Evolutionary conservation across 2,329 filamentous ascomycete species (phyloP), one percentile per base, ranked within the genome.

Genomic region (Trichoderma atrobrunneum): DNA sequence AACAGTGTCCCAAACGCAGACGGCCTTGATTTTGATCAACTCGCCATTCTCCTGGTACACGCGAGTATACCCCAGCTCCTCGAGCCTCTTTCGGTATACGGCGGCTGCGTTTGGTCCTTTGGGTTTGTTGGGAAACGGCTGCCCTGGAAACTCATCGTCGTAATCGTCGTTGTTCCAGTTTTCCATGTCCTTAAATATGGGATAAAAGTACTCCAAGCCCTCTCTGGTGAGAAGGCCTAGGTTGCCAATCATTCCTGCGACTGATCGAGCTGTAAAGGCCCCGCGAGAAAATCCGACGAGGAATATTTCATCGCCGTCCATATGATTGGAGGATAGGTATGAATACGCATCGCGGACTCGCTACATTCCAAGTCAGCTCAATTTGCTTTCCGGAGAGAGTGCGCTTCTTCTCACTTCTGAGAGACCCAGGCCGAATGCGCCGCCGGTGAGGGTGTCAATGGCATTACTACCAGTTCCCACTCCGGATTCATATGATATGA

Each of bases 261-360:
- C 83, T 4, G 86, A 88, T n/a, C 87, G 83, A 3, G 84, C 87
- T 0, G 87, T 90, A 75, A 89, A 90, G 5, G 87, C 88, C 5
- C 87, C 87, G 16, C 88, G 84, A 1, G 87, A 89, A 81, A 88
- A 90, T 3, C 87, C 88, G 32, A 89, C 78, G 32, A 89, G 82
- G 61, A 88, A 79, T 62, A 89, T 87, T 74, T 89, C 85, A 73
- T 90, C 88, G 3, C 87, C 87, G 68, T 85, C 84, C 69, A 84
- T 83, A 75, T 90, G 90, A 79, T 91, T 91, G 75, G 87, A 85
- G 70, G 87, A 89, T 2, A 91, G 81, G 76, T 90, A 91, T 5
- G 86, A 84, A 76, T 91, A 91, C 1, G 88, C 87, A 77, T 90
- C 89, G 14, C 88, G 85, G 68, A 91, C 85, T 71, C 82, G 79